Conservation (phyloP, 2,329 filamentous ascomycete genomes). For the Ceratocystis colombiana region DNA sequence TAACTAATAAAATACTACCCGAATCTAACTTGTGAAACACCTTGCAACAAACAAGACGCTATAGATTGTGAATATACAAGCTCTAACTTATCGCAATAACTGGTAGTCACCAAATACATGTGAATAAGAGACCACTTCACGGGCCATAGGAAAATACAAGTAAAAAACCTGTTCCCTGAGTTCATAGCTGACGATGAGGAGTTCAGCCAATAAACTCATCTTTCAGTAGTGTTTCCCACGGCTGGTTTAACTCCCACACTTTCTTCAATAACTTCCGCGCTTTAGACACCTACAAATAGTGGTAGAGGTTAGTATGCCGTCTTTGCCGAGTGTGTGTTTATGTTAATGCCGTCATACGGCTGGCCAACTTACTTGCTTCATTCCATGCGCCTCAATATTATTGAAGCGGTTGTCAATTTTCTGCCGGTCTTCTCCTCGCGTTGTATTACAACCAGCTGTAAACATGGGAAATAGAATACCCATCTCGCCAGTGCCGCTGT, state of each 20-base stretch:
- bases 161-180: background rate
- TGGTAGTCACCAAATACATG: background rate
- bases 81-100: background rate
- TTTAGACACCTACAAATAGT: conserved; percentile 40
- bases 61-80: background rate
- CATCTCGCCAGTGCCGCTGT: conserved; percentile 60
- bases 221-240: conserved; percentile 58
- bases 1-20: too few relatives aligned
- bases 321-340: background rate
- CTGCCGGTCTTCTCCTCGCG: conserved; percentile 44
- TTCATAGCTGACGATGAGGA: background rate
- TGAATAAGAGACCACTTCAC: background rate
- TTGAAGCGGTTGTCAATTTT: conserved; percentile 56
- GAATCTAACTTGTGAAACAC: background rate
- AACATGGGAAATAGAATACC: conserved; percentile 74
- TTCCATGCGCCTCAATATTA: conserved; percentile 60
- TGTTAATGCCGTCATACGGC: background rate
- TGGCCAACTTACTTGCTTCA: conserved; percentile 55
- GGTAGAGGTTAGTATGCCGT: conserved; percentile 24
- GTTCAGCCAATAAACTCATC: conserved; percentile 58
- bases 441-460: conserved; percentile 66
- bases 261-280: conserved; percentile 56
- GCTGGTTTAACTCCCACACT: conserved; percentile 56
- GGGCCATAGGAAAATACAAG: background rate
- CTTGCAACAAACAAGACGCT: background rate